Evolutionary conservation across 768 basidiomycete species (phyloP).

Genomic region (Termitomyces sp.): DNA sequence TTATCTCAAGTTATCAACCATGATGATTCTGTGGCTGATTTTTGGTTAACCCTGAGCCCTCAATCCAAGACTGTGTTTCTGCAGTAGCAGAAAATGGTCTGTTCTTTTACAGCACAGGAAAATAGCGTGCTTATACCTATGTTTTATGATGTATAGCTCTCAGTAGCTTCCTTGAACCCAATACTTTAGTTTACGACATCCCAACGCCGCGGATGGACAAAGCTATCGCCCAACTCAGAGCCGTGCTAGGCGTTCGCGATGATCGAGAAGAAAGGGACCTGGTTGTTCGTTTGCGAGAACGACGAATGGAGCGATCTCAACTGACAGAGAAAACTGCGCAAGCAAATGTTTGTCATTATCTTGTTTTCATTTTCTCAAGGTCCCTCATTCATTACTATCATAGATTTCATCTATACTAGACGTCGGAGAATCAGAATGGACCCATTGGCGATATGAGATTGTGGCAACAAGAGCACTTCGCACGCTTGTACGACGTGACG

Average conservation of each 20-base stretch:
- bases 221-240: constrained; percentile 33
- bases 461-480: constrained; percentile 65
- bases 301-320: constrained; percentile 39
- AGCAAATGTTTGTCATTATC: constrained; percentile 34
- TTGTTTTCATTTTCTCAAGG: background rate
- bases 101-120: constrained; percentile 12
- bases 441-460: constrained; percentile 80
- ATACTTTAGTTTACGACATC: constrained; percentile 49
- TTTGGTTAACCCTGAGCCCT: constrained; percentile 40
- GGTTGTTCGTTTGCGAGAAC: constrained; percentile 34
- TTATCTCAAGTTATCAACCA: background rate
- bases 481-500: constrained; percentile 64
- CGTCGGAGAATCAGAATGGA: constrained; percentile 53
- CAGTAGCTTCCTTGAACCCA: constrained; percentile 57
- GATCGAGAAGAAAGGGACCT: constrained; percentile 31
- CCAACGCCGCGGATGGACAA: constrained; percentile 35
- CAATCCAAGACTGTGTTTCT: constrained; percentile 69
- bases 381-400: background rate
- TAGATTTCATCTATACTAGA: constrained; percentile 43
- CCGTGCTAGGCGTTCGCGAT: constrained; percentile 21
- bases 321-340: constrained; percentile 36
- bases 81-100: constrained; percentile 60
- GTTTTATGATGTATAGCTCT: constrained; percentile 38
- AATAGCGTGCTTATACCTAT: background rate
- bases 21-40: background rate